Evolutionary conservation across 2,329 filamentous ascomycete genomes (phyloP).

Genomic region (Stagonosporopsis vannaccii): DNA sequence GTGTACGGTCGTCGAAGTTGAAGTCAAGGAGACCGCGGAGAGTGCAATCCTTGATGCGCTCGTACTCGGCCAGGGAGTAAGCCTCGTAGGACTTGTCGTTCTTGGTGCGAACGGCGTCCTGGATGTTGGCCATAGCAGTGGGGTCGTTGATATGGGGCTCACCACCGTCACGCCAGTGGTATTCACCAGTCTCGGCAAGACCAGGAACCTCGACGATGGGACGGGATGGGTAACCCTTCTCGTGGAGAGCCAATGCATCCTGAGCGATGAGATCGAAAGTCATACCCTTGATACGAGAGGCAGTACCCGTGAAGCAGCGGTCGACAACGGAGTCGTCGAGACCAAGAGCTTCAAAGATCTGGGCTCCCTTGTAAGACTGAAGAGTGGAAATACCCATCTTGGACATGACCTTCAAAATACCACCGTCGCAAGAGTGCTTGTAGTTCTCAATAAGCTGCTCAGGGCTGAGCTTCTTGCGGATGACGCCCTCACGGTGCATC

Average conservation of each 20-base stretch:
- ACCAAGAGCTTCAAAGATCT: slow-evolving; percentile 96
- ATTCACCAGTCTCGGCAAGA: slow-evolving; percentile 91
- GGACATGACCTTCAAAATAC: slow-evolving; percentile 98
- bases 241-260: slow-evolving; percentile 93
- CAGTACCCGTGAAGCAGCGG: slow-evolving; percentile 92
- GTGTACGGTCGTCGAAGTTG: slow-evolving; percentile 84
- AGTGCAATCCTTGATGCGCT: slow-evolving; percentile 96
- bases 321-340: slow-evolving; percentile 92
- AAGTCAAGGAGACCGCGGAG: slow-evolving; percentile 94
- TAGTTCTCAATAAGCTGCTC: slow-evolving; percentile 92
- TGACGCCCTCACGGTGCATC: slow-evolving; percentile 91
- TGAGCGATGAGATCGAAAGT: slow-evolving; percentile 94
- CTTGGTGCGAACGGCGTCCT: slow-evolving; percentile 94
- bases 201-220: slow-evolving; percentile 78
- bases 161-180: slow-evolving; percentile 97
- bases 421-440: slow-evolving; percentile 94
- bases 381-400: slow-evolving; percentile 99
- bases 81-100: slow-evolving; percentile 99
- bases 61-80: slow-evolving; percentile 90
- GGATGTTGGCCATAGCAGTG: slow-evolving; percentile 92
- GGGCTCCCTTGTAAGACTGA: slow-evolving; percentile 95
- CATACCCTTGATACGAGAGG: slow-evolving; percentile 91
- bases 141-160: slow-evolving; percentile 96
- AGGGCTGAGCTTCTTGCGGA: slow-evolving; percentile 85
- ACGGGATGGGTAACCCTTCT: slow-evolving; percentile 86